Percentiles rank a stretch among this genome's conserved stretches.
These are phyloP conservation scores for Paramecium octaurelia DNA, from an alignment of 73 alveolate genomes.

Conservation along the genomic window DNA sequence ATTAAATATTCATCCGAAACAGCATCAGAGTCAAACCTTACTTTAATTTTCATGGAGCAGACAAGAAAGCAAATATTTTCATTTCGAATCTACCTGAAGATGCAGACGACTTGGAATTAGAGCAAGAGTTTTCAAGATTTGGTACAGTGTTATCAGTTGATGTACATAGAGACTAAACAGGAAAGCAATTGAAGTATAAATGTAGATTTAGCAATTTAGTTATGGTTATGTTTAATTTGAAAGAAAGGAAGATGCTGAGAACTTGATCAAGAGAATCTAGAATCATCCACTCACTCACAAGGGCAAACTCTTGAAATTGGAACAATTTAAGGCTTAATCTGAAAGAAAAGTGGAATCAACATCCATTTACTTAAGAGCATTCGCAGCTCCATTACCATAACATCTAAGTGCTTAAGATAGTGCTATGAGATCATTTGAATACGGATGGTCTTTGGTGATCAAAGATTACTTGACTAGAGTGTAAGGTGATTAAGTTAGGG, in stretches of 20 bases:
- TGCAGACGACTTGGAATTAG: conserved; percentile 15
- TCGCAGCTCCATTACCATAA: neutral
- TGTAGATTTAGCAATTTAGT: neutral
- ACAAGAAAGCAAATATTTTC: conserved; percentile 42
- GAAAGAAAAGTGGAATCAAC: conserved; percentile 9
- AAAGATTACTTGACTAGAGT: neutral
- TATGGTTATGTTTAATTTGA: conserved; percentile 40
- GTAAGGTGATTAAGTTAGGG: neutral
- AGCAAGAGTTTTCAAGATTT: conserved; percentile 25
- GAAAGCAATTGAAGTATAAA: neutral
- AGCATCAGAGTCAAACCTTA: conserved; percentile 15
- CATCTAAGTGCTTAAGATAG: neutral
- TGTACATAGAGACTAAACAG: neutral
- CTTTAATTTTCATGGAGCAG: conserved; percentile 29
- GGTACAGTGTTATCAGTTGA: conserved; percentile 23
- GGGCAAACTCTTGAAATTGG: neutral
- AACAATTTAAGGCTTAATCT: neutral
- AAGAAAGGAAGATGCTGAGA: conserved; percentile 12
- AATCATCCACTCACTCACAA: neutral
- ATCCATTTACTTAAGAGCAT: neutral
- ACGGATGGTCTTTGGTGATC: conserved; percentile 11
- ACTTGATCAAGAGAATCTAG: neutral
- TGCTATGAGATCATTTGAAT: neutral
- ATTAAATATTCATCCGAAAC: conserved; percentile 5
- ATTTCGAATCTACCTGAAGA: conserved; percentile 26